These are phyloP conservation scores for Lenwebbia sp. DNA, from an alignment of 345 rosid species.

Conservation along the genomic window DNA sequence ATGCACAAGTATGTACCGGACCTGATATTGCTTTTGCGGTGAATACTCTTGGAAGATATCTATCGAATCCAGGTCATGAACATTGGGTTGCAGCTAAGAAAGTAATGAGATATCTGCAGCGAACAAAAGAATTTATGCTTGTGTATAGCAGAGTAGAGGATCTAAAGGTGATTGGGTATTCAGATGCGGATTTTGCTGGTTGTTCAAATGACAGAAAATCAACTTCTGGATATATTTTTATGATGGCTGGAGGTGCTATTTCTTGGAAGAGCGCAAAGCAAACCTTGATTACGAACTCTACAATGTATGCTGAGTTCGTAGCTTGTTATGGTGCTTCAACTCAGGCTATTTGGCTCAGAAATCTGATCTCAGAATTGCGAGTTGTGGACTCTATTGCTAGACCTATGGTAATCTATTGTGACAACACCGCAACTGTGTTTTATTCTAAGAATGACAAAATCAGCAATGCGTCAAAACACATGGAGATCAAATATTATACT, in stretches of 20 bases:
- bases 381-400: neutral
- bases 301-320: too few species aligned
- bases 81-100: neutral
- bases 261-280: too few species aligned
- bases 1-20: neutral
- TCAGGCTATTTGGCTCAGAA: too few species aligned
- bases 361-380: neutral
- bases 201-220: neutral
- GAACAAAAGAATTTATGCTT: neutral
- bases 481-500: too few species aligned
- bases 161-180: neutral
- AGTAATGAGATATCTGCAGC: neutral
- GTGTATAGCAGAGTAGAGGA: neutral
- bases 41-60: neutral
- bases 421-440: too few species aligned
- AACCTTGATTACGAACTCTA: too few species aligned
- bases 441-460: too few species aligned
- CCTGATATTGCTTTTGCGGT: neutral
- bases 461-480: too few species aligned
- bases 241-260: too few species aligned
- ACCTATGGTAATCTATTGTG: too few species aligned
- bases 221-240: neutral
- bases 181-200: neutral
- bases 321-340: too few species aligned
- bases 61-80: neutral